Evolutionary conservation across 305 asterid species (phyloP).

Genomic region (Stenogyne calaminthoides): DNA sequence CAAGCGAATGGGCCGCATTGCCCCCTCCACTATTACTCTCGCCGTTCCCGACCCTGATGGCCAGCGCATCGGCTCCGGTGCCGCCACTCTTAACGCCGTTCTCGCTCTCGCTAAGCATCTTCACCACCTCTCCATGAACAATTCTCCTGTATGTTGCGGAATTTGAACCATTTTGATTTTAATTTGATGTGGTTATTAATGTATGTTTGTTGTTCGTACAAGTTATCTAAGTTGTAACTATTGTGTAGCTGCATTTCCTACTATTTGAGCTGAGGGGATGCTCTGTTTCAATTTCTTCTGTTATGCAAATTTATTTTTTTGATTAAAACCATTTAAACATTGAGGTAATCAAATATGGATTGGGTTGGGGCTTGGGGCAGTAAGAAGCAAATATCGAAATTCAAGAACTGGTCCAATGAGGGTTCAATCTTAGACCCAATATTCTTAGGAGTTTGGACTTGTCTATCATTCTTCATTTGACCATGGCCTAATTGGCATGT

Average conservation of each 20-base stretch:
- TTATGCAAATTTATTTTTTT: background rate
- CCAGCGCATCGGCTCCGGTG: constrained; percentile 97
- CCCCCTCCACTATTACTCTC: constrained; percentile 70
- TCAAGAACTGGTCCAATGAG: background rate
- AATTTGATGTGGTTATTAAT: background rate
- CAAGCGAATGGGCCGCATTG: constrained; percentile 84
- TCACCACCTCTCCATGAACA: constrained; percentile 33
- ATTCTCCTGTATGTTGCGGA: constrained; percentile 34
- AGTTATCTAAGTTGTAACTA: constrained; percentile 1
- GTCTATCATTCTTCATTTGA: background rate
- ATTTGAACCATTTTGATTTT: constrained; percentile 17
- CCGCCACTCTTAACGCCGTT: constrained; percentile 90
- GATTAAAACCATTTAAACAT: background rate
- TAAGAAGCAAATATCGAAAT: background rate
- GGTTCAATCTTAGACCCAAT: constrained; percentile 6
- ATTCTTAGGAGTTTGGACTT: background rate
- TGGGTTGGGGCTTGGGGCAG: background rate
- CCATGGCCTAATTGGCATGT: constrained; percentile 1
- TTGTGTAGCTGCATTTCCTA: constrained; percentile 10
- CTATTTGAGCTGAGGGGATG: background rate
- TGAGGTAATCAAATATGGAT: background rate
- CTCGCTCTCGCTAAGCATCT: constrained; percentile 63
- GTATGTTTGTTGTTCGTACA: background rate
- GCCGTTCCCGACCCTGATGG: constrained; percentile 96
- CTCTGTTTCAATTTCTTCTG: background rate